These are phyloP conservation scores for Fomitopsis palustris DNA, from an alignment of 1,284 basidiomycete genomes.

Conservation along the genomic window DNA sequence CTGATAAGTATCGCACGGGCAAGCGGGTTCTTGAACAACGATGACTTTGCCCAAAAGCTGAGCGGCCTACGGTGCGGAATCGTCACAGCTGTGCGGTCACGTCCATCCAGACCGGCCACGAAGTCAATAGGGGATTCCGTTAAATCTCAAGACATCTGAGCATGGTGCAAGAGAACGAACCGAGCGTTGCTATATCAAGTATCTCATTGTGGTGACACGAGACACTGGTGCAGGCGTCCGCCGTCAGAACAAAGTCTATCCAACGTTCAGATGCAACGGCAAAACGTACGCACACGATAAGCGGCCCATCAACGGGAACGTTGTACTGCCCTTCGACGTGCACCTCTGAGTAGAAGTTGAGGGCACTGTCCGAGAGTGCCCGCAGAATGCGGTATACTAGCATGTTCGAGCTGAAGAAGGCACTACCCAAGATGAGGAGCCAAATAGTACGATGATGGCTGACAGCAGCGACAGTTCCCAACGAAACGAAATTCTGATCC, in stretches of 20 bases:
- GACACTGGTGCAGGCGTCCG: slow-evolving; percentile 27
- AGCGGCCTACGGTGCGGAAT: slow-evolving; percentile 78
- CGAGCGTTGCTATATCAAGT: slow-evolving; percentile 76
- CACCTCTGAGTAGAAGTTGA: slow-evolving; percentile 71
- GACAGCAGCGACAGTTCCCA: background rate
- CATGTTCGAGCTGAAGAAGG: background rate
- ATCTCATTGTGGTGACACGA: slow-evolving; percentile 92
- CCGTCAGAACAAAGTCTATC: background rate
- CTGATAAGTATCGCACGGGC: slow-evolving; percentile 73
- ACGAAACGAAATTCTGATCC: no score
- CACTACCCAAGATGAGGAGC: no score
- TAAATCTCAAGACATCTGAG: no score
- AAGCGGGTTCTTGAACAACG: slow-evolving; percentile 79
- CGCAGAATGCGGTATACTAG: slow-evolving; percentile 61
- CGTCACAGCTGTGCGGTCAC: slow-evolving; percentile 74
- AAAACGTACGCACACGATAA: slow-evolving; percentile 76
- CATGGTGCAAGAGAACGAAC: slow-evolving; percentile 49
- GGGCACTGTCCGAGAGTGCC: slow-evolving; percentile 60
- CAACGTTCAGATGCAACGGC: slow-evolving; percentile 23
- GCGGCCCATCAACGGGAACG: slow-evolving; percentile 78
- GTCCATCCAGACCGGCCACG: background rate
- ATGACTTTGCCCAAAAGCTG: slow-evolving; percentile 92
- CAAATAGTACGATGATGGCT: background rate
- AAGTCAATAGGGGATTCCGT: background rate
- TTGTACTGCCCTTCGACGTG: slow-evolving; percentile 69